Evolutionary conservation across 768 basidiomycete species (phyloP).

Genomic region (Leucosporidium scottii): DNA sequence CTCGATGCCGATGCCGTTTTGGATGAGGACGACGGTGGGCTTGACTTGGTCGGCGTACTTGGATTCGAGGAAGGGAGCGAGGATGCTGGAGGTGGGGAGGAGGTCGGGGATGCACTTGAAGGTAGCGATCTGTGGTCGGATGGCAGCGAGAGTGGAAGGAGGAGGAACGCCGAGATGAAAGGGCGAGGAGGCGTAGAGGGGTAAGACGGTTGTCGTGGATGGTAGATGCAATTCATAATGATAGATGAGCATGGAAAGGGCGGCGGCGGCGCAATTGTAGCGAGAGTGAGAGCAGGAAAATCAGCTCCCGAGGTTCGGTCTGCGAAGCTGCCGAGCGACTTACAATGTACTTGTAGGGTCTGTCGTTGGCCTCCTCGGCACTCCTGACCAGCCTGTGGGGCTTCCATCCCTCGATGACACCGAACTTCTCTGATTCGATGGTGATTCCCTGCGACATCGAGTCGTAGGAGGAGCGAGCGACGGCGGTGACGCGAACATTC

Average conservation of each 20-base stretch:
- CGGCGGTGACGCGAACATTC: slow-evolving; percentile 59
- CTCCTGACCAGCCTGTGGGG: slow-evolving; percentile 58
- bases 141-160: neutral
- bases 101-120: slow-evolving; percentile 69
- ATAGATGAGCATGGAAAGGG: too few species aligned
- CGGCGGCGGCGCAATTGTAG: too few species aligned
- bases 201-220: too few species aligned
- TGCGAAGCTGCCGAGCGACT: neutral
- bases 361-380: slow-evolving; percentile 56
- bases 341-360: slow-evolving; percentile 55
- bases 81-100: slow-evolving; percentile 51
- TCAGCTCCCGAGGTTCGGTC: neutral
- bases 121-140: slow-evolving; percentile 46
- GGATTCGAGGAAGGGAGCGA: slow-evolving; percentile 52
- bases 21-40: slow-evolving; percentile 57
- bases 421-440: slow-evolving; percentile 57
- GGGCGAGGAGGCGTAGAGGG: neutral
- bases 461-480: slow-evolving; percentile 65
- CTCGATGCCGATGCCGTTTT: slow-evolving; percentile 41
- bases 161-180: neutral
- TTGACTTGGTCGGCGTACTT: slow-evolving; percentile 43
- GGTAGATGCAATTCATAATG: too few species aligned
- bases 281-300: neutral
- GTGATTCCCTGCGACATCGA: slow-evolving; percentile 52
- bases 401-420: slow-evolving; percentile 53